Percentiles rank a stretch among this genome's conserved stretches.
phyloP scores from a whole-genome alignment of 2,329 filamentous ascomycete species.

The Tolypocladium cylindrosporum region DNA sequence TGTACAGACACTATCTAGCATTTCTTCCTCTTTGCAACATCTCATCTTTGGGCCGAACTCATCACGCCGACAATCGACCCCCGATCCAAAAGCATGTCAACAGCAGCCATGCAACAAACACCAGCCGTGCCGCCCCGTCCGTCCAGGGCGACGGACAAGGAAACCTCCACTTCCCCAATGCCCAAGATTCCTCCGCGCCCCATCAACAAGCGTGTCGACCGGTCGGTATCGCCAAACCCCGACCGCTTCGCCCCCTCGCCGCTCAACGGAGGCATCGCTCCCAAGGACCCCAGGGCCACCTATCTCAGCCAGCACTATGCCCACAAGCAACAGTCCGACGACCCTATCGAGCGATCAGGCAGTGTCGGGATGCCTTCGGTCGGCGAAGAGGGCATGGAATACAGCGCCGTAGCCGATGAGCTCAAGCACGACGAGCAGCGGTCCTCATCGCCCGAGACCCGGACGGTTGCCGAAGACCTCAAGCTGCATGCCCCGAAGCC shows the following conservation, averaged over 20 bases:
- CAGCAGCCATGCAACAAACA: constrained; percentile 36
- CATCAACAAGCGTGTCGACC: constrained; percentile 56
- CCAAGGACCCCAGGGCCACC: constrained; percentile 31
- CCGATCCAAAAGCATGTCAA: constrained; percentile 29
- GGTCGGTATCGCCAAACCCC: constrained; percentile 66
- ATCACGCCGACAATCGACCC: not conserved
- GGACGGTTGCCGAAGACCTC: constrained; percentile 69
- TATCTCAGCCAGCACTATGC: constrained; percentile 24
- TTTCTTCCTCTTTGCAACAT: not conserved
- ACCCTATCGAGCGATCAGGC: constrained; percentile 50
- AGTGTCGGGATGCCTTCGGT: constrained; percentile 78
- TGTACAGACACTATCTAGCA: not conserved
- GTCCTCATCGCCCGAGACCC: constrained; percentile 52
- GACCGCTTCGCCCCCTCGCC: constrained; percentile 80
- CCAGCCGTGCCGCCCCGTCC: constrained; percentile 50
- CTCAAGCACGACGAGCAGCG: constrained; percentile 18
- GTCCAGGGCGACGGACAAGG: constrained; percentile 37
- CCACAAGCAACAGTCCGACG: constrained; percentile 21
- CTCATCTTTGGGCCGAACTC: not conserved
- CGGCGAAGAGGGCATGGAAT: constrained; percentile 85
- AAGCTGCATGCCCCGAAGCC: constrained; percentile 85
- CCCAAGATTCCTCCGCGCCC: constrained; percentile 78
- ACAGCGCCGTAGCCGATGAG: constrained; percentile 51
- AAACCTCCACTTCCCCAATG: constrained; percentile 24
- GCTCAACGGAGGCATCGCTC: constrained; percentile 59